phyloP scores from a whole-genome alignment of 2,329 filamentous ascomycete species.

The Annulohypoxylon truncatum region DNA sequence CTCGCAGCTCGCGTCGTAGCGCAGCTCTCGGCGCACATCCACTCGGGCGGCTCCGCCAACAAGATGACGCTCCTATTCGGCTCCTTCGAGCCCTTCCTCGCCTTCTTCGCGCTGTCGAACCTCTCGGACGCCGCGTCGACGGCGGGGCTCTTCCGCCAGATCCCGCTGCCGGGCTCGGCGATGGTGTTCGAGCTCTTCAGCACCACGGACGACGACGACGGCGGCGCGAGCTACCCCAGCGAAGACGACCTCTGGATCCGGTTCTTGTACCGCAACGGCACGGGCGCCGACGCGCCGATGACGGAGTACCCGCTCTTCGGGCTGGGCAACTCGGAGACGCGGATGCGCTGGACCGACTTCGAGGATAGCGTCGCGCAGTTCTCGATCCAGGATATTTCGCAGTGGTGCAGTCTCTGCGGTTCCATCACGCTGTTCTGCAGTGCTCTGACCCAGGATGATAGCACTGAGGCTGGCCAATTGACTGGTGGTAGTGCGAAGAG shows the following conservation, averaged over 20 bases:
- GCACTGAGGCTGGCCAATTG: not conserved
- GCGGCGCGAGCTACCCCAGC: constrained; percentile 47
- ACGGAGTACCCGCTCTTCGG: constrained; percentile 56
- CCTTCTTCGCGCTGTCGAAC: constrained; percentile 63
- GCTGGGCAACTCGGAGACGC: constrained; percentile 48
- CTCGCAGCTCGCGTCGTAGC: constrained; percentile 59
- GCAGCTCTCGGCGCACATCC: constrained; percentile 58
- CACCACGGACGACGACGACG: constrained; percentile 43
- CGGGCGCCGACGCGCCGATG: constrained; percentile 53
- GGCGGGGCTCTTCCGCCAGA: constrained; percentile 59
- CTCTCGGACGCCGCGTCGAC: constrained; percentile 63
- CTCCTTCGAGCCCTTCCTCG: constrained; percentile 64
- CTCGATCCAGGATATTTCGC: constrained; percentile 48
- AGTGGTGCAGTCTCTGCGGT: constrained; percentile 61
- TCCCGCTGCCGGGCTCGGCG: constrained; percentile 77
- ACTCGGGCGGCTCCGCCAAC: constrained; percentile 52
- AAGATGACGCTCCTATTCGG: constrained; percentile 67
- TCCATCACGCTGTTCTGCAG: constrained; percentile 55
- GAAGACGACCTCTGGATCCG: constrained; percentile 61
- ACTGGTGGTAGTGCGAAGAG: not conserved
- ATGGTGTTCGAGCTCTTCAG: constrained; percentile 78
- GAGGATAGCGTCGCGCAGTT: constrained; percentile 52
- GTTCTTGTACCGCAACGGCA: constrained; percentile 67
- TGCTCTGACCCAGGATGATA: constrained; percentile 22
- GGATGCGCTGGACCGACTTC: constrained; percentile 57